Base-by-base conservation (phyloP, 768 basidiomycete genomes). In the Collybiopsis luxurians region DNA sequence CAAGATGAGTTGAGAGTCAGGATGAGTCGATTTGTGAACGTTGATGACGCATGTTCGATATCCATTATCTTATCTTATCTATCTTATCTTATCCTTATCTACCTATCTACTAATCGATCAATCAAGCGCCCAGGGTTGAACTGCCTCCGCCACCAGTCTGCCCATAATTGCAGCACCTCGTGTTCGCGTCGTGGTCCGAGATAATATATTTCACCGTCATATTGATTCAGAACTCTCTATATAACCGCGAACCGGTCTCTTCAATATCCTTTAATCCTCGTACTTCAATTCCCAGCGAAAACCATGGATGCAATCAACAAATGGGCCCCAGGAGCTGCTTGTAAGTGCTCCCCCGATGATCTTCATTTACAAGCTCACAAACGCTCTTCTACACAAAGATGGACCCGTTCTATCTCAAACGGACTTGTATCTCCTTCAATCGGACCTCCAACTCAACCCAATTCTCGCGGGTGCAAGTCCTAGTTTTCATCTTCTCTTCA, bases 401-500 rank as follows among this genome's bases (percentile, higher is more conserved):
- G 90, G 89, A 0, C 91, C 91, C 4, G 82, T 92, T 5, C 78
- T 93, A 13, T 80, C 82, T 2, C 88, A 89, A 64, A 91, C 89
- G 0, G 91, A 93, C 65, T 77, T 94, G 13, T 94, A 91, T 69
- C 80, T 93, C 2, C 80, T 94, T 55, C 77, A 81, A 43, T 79
- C 83, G 4, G 81, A 85, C 15, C 77, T 93, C 2, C 82, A 89
- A 63, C 66, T 93, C 30, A 78, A 94, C 63, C 91, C 91, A 3
- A 85, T 92, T 66, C 79, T 94, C 12, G 75, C 77, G 36, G 79
- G 79, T 61, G 70, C 74, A 26, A 66, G 73, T 59, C 59, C 53
- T 6, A 65, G 64, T 12, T 87, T 89, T 70, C 84, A 84, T 59
- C 81, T 93, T 15, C 78, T 85, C 46, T 90, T 92, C 74, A 86